A percentile compares a stretch with the other conserved stretches of the same genome.
These are phyloP conservation scores for Curvularia verruculosa DNA, from an alignment of 2,329 filamentous ascomycete genomes.

Conservation along the genomic window DNA sequence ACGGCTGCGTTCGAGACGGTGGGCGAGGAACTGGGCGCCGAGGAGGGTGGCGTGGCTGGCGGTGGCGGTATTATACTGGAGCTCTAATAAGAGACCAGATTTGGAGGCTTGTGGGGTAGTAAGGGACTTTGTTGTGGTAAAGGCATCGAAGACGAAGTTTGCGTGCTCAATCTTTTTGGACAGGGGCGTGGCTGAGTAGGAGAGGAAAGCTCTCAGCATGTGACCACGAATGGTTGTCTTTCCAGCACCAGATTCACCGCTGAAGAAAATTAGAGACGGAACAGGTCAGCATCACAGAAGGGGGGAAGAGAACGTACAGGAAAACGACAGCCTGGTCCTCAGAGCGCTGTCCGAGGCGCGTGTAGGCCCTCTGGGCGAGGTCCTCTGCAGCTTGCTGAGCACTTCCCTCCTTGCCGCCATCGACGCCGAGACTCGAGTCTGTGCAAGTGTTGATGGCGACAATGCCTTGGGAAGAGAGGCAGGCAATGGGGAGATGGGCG, in stretches of 20 bases:
- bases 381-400: constrained; percentile 93
- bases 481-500: constrained; percentile 84
- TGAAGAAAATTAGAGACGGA: constrained; percentile 48
- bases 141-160: constrained; percentile 91
- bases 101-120: constrained; percentile 96
- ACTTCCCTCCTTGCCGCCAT: constrained; percentile 91
- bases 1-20: constrained; percentile 88
- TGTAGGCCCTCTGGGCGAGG: constrained; percentile 83
- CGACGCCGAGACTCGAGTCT: constrained; percentile 81
- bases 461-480: constrained; percentile 87
- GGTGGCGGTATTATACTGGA: constrained; percentile 92
- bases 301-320: constrained; percentile 67
- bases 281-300: background rate
- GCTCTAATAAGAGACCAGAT: constrained; percentile 90
- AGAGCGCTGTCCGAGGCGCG: constrained; percentile 81
- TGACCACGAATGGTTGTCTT: constrained; percentile 95
- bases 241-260: constrained; percentile 92
- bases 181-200: constrained; percentile 88
- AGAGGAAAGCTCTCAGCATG: constrained; percentile 81
- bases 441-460: constrained; percentile 95
- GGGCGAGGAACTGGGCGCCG: constrained; percentile 92
- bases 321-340: constrained; percentile 95
- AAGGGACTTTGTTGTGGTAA: constrained; percentile 96
- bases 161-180: constrained; percentile 93
- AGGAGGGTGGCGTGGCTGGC: constrained; percentile 85